These are phyloP conservation scores for Mortierella sp. DNA, from an alignment of 371 early-diverging fungal genomes.

Conservation along the genomic window DNA sequence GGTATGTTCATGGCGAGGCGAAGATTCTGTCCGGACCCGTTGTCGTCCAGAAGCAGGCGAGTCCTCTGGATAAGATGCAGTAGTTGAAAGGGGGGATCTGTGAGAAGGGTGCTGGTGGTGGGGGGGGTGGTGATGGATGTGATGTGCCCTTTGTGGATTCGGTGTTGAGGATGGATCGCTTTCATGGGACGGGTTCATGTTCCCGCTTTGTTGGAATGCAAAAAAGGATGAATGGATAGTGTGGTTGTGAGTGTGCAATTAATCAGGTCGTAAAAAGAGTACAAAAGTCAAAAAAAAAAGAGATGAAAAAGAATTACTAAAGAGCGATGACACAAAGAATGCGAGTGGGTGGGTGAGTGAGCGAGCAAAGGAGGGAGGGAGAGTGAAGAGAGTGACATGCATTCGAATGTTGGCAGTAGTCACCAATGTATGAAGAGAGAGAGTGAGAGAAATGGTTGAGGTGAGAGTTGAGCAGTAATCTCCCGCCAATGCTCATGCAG, in stretches of 20 bases:
- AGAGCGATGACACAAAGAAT: too few relatives aligned
- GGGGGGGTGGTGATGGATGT: slow-evolving; percentile 13
- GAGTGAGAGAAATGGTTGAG: too few relatives aligned
- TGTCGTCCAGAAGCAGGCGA: slow-evolving; percentile 36
- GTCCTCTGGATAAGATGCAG: slow-evolving; percentile 20
- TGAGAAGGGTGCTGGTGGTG: slow-evolving; percentile 10
- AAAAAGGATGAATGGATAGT: not conserved
- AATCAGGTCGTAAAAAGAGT: not conserved
- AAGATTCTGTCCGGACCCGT: slow-evolving; percentile 42
- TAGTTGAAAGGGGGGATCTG: slow-evolving; percentile 11
- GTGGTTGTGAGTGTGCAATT: not conserved
- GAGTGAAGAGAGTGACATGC: too few relatives aligned
- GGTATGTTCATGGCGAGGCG: slow-evolving; percentile 38
- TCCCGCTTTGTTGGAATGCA: slow-evolving; percentile 8
- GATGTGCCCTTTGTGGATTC: slow-evolving; percentile 19
- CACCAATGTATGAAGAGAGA: too few relatives aligned
- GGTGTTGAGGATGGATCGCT: slow-evolving; percentile 29
- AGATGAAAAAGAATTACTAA: not conserved
- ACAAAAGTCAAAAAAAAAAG: too few relatives aligned
- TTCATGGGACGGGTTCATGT: slow-evolving; percentile 29
- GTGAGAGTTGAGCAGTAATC: not conserved
- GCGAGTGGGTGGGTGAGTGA: too few relatives aligned
- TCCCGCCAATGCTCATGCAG: too few relatives aligned
- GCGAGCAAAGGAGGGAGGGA: too few relatives aligned
- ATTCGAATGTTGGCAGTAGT: too few relatives aligned